Percentiles rank a stretch among this genome's conserved stretches.
Conservation (phyloP, 2,329 filamentous ascomycete genomes). For the Dactylellina haptotyla region DNA sequence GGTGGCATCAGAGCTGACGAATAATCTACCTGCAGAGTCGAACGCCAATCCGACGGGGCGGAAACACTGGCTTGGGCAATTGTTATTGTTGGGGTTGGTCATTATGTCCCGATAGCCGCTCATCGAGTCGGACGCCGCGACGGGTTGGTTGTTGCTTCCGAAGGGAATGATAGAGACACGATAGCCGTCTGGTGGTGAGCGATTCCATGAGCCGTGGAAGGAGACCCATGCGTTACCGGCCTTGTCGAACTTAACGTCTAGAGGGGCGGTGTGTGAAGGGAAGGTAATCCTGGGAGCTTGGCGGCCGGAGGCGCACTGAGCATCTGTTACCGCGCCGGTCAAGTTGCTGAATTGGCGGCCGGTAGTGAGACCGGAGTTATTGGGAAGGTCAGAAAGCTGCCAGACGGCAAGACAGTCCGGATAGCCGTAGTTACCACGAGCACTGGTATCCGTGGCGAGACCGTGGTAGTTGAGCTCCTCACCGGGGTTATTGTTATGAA, state of each 20-base stretch:
- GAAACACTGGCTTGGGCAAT: constrained; percentile 55
- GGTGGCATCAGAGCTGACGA: constrained; percentile 71
- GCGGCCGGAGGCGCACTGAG: constrained; percentile 63
- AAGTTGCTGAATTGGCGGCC: constrained; percentile 67
- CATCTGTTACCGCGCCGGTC: constrained; percentile 63
- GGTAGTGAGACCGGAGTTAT: constrained; percentile 62
- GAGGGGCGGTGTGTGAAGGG: constrained; percentile 74
- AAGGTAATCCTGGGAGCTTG: constrained; percentile 70
- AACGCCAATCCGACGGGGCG: constrained; percentile 60
- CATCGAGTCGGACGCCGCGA: background rate
- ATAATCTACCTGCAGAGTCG: constrained; percentile 68
- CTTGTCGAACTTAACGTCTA: constrained; percentile 75
- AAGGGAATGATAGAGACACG: constrained; percentile 62
- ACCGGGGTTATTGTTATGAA: constrained; percentile 75
- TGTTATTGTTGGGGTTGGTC: constrained; percentile 41
- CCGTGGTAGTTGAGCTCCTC: constrained; percentile 80
- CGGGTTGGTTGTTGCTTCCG: constrained; percentile 38
- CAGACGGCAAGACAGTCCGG: constrained; percentile 75
- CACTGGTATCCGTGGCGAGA: constrained; percentile 66
- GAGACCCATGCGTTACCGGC: constrained; percentile 71
- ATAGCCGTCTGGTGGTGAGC: constrained; percentile 61
- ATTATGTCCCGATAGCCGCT: constrained; percentile 57
- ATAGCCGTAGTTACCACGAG: constrained; percentile 72
- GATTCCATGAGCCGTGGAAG: constrained; percentile 77
- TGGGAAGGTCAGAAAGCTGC: constrained; percentile 66